These are phyloP conservation scores for Pseudogymnoascus sp. DNA, from an alignment of 2,329 filamentous ascomycete genomes.

Conservation along the genomic window DNA sequence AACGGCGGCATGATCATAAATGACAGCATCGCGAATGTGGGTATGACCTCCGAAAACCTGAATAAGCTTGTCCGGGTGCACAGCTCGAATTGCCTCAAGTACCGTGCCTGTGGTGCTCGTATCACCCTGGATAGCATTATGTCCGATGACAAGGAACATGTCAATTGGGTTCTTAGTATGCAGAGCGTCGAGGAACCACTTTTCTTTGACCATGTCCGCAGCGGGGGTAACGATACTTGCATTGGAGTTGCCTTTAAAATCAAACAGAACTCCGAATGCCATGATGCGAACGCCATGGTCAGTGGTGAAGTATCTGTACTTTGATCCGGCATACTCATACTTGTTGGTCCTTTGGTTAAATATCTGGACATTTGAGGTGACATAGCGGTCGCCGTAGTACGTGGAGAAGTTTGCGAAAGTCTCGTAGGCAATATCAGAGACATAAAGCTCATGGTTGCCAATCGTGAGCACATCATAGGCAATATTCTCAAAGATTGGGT, in stretches of 20 bases:
- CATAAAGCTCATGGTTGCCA: conserved; percentile 94
- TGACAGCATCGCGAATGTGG: conserved; percentile 77
- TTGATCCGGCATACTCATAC: conserved; percentile 64
- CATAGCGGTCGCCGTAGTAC: conserved; percentile 70
- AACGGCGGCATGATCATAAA: conserved; percentile 69
- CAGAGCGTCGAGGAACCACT: conserved; percentile 84
- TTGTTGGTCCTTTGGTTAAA: conserved; percentile 48
- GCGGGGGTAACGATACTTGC: conserved; percentile 81
- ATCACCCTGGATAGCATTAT: conserved; percentile 60
- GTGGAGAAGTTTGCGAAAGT: conserved; percentile 77
- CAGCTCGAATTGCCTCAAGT: conserved; percentile 65
- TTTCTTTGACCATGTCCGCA: conserved; percentile 68
- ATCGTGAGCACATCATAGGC: conserved; percentile 75
- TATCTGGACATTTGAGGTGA: conserved; percentile 91
- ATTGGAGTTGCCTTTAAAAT: conserved; percentile 85
- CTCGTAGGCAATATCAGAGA: conserved; percentile 63
- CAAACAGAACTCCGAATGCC: conserved; percentile 89
- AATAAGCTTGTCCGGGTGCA: conserved; percentile 75
- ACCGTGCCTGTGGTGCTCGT: conserved; percentile 70
- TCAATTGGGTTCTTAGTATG: conserved; percentile 71
- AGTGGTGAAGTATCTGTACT: conserved; percentile 83
- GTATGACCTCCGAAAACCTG: conserved; percentile 87
- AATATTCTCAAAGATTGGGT: conserved; percentile 78
- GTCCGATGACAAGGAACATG: conserved; percentile 77
- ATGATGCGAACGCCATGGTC: conserved; percentile 76